Base-by-base conservation (phyloP, 805 yeast genomes). In the Candida glaebosa region DNA sequence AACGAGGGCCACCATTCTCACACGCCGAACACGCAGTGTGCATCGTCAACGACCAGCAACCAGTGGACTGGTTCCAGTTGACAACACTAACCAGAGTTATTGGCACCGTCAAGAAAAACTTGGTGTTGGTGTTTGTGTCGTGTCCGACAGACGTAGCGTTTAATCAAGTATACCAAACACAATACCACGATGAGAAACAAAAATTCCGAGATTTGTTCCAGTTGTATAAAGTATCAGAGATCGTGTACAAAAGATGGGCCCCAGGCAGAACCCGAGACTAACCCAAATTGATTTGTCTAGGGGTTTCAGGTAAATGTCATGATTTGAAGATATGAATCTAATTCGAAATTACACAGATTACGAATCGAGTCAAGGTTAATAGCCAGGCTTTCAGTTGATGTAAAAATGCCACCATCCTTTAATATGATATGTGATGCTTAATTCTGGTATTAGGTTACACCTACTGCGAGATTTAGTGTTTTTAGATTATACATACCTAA, bases 1-100 rank as follows among this genome's bases (percentile, higher is more conserved):
- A 83, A 40, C 71, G 91, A 43, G 99, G 99, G 0, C 99, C 98
- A 6, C 97, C 97, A 1, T 88, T 90, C 58, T 80, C 84, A 38
- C 99, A 93, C 58, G 97, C 99, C 0, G 96, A 89, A 57, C 87
- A 79, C 59, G 87, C 91, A 5, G 66, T 85, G 4, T 44, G 79
- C 19, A 71, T 76, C 1, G 61, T 65, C 34, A 63, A 60, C 17
- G 67, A 57, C 6, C 50, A 54, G 0, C 46, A 57, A 25, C 63
- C 61, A 56, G 44, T 80, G 78, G 75, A 72, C 69, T 56, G 84
- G 90, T 79, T 70, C 34, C 60, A 61, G 22, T 50, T 78, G 39
- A 79, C 87, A 3, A 74, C 88, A 2, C 59, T 80, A 18, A 81
- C 84, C 35, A 76, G 99, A 44, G 96, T 93, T 1, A 78, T 87